Percentiles rank a stretch among this genome's conserved stretches.
These are phyloP conservation scores for Pseudozyma flocculosa DNA, from an alignment of 1,284 basidiomycete genomes.

Conservation along the genomic window DNA sequence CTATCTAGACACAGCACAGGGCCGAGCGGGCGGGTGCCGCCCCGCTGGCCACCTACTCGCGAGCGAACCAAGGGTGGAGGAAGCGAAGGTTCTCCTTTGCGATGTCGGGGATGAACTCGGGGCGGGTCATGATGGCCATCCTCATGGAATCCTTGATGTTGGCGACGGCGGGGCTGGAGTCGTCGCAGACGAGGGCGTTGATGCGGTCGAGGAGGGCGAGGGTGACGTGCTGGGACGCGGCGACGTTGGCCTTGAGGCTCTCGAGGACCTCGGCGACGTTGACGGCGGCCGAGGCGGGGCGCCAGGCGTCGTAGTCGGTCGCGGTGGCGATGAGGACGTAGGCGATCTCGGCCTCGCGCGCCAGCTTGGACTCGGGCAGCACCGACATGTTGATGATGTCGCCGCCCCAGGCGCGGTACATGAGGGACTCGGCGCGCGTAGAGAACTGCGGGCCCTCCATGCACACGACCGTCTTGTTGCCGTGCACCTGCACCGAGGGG, in stretches of 20 bases:
- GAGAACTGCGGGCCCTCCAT: slow-evolving; percentile 96
- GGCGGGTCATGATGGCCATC: slow-evolving; percentile 71
- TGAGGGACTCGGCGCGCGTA: slow-evolving; percentile 88
- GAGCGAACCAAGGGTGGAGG: slow-evolving; percentile 64
- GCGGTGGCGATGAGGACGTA: slow-evolving; percentile 55
- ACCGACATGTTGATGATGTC: slow-evolving; percentile 72
- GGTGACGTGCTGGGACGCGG: slow-evolving; percentile 70
- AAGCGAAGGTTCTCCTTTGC: slow-evolving; percentile 74
- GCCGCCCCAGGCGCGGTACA: slow-evolving; percentile 89
- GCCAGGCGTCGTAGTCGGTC: slow-evolving; percentile 61
- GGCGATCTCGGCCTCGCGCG: slow-evolving; percentile 85
- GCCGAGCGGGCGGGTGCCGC: too few species aligned
- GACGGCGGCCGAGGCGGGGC: slow-evolving; percentile 75
- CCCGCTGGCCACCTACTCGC: too few species aligned
- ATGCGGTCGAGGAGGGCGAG: slow-evolving; percentile 77
- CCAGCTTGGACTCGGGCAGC: slow-evolving; percentile 91
- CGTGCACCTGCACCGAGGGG: slow-evolving; percentile 62
- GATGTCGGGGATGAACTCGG: slow-evolving; percentile 66
- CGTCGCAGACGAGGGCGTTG: slow-evolving; percentile 59
- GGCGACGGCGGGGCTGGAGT: slow-evolving; percentile 29
- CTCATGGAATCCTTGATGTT: slow-evolving; percentile 41
- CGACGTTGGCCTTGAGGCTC: slow-evolving; percentile 80
- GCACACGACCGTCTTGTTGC: slow-evolving; percentile 81
- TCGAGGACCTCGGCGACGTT: slow-evolving; percentile 87
- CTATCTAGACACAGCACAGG: too few species aligned